Evolutionary conservation across 2,329 filamentous ascomycete species (phyloP).

Genomic region (Grosmannia penicillata): DNA sequence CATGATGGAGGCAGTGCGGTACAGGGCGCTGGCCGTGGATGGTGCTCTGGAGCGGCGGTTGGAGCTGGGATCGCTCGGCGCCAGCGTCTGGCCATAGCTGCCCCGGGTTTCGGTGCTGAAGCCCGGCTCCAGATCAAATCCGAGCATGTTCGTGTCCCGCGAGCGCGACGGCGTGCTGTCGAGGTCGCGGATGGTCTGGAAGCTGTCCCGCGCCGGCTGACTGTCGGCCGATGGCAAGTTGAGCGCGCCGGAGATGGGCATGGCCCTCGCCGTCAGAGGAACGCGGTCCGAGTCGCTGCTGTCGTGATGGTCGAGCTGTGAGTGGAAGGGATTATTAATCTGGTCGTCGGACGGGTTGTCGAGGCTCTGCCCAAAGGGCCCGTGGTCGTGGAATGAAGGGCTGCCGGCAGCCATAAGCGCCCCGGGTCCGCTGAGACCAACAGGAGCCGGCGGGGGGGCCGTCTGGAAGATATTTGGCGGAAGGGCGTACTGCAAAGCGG

Average conservation of each 20-base stretch:
- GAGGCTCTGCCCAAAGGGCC: too few species aligned
- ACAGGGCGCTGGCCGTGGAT: slow-evolving; percentile 49
- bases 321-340: not conserved
- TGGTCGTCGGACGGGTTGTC: slow-evolving; percentile 14
- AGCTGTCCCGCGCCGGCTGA: slow-evolving; percentile 36
- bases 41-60: slow-evolving; percentile 44
- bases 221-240: slow-evolving; percentile 17
- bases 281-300: slow-evolving; percentile 39
- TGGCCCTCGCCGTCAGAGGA: slow-evolving; percentile 39
- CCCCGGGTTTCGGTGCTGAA: slow-evolving; percentile 29
- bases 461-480: slow-evolving; percentile 32
- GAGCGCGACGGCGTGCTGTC: slow-evolving; percentile 38
- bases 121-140: slow-evolving; percentile 41
- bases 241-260: slow-evolving; percentile 38
- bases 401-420: slow-evolving; percentile 12
- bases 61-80: slow-evolving; percentile 25
- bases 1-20: slow-evolving; percentile 60
- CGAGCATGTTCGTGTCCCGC: slow-evolving; percentile 39
- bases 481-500: slow-evolving; percentile 38
- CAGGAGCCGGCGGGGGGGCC: slow-evolving; percentile 10
- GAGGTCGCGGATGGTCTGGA: slow-evolving; percentile 39
- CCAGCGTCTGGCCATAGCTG: slow-evolving; percentile 42
- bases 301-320: slow-evolving; percentile 10
- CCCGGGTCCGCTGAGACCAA: not conserved
- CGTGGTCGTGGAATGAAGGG: slow-evolving; percentile 26